Evolutionary conservation across 2,329 filamentous ascomycete species (phyloP).

Genomic region (Graphiopsis chlorocephala): DNA sequence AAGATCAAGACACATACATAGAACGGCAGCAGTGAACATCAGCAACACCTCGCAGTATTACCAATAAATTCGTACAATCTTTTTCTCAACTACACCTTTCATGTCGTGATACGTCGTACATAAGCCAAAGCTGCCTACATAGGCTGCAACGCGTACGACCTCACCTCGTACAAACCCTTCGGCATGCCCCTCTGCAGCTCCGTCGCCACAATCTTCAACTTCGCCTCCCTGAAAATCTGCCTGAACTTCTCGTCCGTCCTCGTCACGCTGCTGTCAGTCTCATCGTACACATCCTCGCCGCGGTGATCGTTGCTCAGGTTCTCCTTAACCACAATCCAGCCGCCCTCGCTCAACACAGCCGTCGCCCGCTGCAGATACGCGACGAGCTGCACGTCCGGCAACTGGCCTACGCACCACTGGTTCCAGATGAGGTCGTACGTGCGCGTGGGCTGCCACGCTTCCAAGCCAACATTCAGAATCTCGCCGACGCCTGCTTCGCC

Average conservation of each 20-base stretch:
- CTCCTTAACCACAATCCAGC: constrained; percentile 74
- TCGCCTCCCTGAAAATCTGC: constrained; percentile 65
- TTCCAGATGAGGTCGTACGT: constrained; percentile 81
- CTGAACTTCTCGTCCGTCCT: constrained; percentile 71
- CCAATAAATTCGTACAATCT: not conserved
- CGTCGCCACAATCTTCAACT: constrained; percentile 64
- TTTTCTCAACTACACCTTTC: not conserved
- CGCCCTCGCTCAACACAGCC: constrained; percentile 44
- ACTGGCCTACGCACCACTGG: constrained; percentile 85
- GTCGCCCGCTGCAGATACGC: constrained; percentile 64
- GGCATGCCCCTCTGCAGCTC: constrained; percentile 74
- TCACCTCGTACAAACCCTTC: constrained; percentile 67
- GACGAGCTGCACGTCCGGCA: constrained; percentile 71
- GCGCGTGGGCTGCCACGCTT: constrained; percentile 60
- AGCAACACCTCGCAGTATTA: not conserved
- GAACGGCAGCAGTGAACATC: not conserved
- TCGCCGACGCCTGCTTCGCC: constrained; percentile 53
- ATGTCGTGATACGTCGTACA: not conserved
- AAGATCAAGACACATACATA: not conserved
- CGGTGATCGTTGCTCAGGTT: constrained; percentile 61
- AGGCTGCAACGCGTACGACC: constrained; percentile 72
- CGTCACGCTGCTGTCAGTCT: constrained; percentile 73
- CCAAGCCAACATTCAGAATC: constrained; percentile 70
- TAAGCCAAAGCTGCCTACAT: not conserved
- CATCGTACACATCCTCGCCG: constrained; percentile 68